Evolutionary conservation across 2,329 filamentous ascomycete genomes (phyloP), one percentile per base, ranked within the genome.

Genomic region (Lecanoromycetidae sp.): DNA sequence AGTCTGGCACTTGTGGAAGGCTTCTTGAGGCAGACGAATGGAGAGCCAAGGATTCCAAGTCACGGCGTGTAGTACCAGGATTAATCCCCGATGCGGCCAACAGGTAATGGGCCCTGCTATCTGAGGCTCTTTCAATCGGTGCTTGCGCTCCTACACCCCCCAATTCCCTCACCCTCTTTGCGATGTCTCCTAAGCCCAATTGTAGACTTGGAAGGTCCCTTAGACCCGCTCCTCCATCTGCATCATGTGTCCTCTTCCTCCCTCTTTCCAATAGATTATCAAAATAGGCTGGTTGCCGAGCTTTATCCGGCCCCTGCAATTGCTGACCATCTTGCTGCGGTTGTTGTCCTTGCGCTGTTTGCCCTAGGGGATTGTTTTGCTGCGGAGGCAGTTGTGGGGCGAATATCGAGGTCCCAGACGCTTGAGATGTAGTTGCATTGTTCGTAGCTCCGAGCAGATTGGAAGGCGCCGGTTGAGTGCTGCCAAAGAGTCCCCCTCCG

Each of bases 21-120:
- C 17, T 44, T 5, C 32, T 33, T 61, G 46, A 57, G 34, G 46
- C 57, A 46, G 57, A 55, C n/a, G 54, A 60, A 46, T 55, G 64
- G 19, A 71, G 75, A 48, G 75, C 71, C 64, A 96, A 80, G 49
- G 81, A 76, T 58, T 86, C 85, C 19, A 98, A 77, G 58, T 96
- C 90, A 61, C 84, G 84, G 43, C 94, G 77, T 12, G 90, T 86
- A 53, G 82, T 76, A 33, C 84, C 82, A 12, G 90, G 86, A 59
- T 94, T 87, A 48, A 98, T 84, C 27, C 91, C 91, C 10, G 91
- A 96, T 6, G 86, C 90, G 23, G 90, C 87, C 41, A 98, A 80
- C 33, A 96, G 74, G 64, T 94, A 95, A 63, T 95, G 90, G 67
- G 77, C 77, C 58, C 73, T 75, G 49, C 62, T 70, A 51, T 69